A percentile compares a stretch with the other conserved stretches of the same genome.
Evolutionary conservation across 257 asterid genomes (phyloP).

Genomic region (Buddleja alternifolia): DNA sequence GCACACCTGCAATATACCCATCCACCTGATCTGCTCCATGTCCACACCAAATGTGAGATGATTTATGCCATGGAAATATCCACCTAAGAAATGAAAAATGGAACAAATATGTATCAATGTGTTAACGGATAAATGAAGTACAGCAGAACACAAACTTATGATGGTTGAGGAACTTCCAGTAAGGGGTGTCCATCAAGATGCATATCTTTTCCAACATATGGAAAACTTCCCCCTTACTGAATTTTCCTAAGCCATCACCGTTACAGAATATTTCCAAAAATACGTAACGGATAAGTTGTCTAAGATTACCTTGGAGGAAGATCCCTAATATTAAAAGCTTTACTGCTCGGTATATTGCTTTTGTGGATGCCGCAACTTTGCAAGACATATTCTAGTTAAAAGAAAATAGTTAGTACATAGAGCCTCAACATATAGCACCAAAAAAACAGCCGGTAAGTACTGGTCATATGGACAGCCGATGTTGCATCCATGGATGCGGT

Average conservation of each 20-base stretch:
- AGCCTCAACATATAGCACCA: neutral
- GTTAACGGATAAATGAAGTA: neutral
- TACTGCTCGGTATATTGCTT: constrained; percentile 49
- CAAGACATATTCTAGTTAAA: constrained; percentile 50
- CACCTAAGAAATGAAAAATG: constrained; percentile 46
- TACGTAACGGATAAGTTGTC: neutral
- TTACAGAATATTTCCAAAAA: neutral
- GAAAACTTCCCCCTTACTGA: neutral
- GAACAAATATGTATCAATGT: neutral
- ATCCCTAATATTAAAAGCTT: constrained; percentile 60
- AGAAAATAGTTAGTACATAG: constrained; percentile 19
- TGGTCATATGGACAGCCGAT: neutral
- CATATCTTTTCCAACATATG: constrained; percentile 4
- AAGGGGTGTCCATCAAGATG: neutral
- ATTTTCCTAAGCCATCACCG: neutral
- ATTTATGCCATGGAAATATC: constrained; percentile 59
- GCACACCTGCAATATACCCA: constrained; percentile 72
- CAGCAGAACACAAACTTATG: neutral
- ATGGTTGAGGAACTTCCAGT: neutral
- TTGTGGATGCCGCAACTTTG: constrained; percentile 50
- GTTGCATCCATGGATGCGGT: neutral
- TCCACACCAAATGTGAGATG: constrained; percentile 68
- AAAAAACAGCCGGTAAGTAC: neutral
- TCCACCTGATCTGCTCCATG: constrained; percentile 60
- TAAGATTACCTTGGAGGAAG: constrained; percentile 63